Evolutionary conservation across 2,329 filamentous ascomycete species (phyloP).

Genomic region (Exophiala viscosa): DNA sequence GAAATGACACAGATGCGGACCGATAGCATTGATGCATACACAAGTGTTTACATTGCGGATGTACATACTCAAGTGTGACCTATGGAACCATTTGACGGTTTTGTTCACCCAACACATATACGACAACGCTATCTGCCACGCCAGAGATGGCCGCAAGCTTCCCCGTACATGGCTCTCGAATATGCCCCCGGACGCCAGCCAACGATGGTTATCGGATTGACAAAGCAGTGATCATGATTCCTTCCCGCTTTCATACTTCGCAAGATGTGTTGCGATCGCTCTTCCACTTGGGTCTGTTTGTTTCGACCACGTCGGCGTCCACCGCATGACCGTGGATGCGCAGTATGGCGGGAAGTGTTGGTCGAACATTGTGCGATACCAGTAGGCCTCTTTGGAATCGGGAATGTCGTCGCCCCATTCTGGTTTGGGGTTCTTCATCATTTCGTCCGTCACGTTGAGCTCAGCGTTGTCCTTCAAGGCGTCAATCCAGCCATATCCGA

Average conservation of each 20-base stretch:
- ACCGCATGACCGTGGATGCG: conserved; percentile 89
- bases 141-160: neutral
- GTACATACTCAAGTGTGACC: too few relatives aligned
- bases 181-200: conserved; percentile 5
- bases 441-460: conserved; percentile 85
- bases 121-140: too few relatives aligned
- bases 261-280: conserved; percentile 71
- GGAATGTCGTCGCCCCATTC: conserved; percentile 93
- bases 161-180: neutral
- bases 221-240: conserved; percentile 12
- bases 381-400: conserved; percentile 97
- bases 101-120: too few relatives aligned
- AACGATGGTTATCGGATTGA: conserved; percentile 5
- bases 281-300: conserved; percentile 92
- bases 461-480: conserved; percentile 93
- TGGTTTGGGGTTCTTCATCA: conserved; percentile 96
- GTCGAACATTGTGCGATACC: conserved; percentile 98
- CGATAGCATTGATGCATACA: too few relatives aligned
- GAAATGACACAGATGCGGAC: too few relatives aligned
- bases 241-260: conserved; percentile 57
- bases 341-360: conserved; percentile 94
- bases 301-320: conserved; percentile 96
- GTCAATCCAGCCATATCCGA: conserved; percentile 99
- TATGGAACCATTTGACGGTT: too few relatives aligned
- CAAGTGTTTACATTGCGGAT: too few relatives aligned